Base-by-base conservation (phyloP, 1,284 basidiomycete species). In the Naganishia sp. region DNA sequence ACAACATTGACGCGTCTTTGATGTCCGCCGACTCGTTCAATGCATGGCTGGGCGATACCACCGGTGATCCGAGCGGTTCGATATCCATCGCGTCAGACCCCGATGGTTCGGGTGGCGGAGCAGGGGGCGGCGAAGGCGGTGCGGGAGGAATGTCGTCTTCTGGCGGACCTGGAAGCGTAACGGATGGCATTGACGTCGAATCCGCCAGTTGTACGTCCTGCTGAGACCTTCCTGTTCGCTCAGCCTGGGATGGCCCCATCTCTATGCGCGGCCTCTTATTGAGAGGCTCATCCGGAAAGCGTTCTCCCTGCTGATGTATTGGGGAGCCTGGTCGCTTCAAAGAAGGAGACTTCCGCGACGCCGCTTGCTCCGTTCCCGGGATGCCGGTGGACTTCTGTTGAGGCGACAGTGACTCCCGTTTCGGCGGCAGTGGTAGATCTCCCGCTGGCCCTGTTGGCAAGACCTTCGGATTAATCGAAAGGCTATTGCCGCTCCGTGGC, bases 131-230 rank as follows among this genome's bases (percentile, higher is more conserved):
- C 39, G 59, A 52, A 16, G 65, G 59, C 16, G 65, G 65, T 4
- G 65, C 50, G 16, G 65, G 56, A 28, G 59, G 65, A n/a, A 49
- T 39, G 18, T 61, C 45, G 7, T 60, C 52, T 16, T 48, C 33
- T 15, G 65, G 59, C 2, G 55, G 59, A 48, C 43, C 33, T 3
- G 65, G 49, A 50, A 52, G 59, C 9, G 46, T 21, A 21, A 48
- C 57, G n/a, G 45, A 15, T 49, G 57, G 57, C 6, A 48, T 21
- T 49, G 21, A 15, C 21, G 21, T 7, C 4, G 4, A 6, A 21
- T 49, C 48, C 48, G 48, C 48, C 16, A n/a, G 31, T 13, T 61
- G 43, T 10, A 25, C 48, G 13, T 50, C 49, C 28, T 46, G 56
- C 43, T 46, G 25, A 31, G 21, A 23, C 10, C n/a, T 25, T 16